These are phyloP conservation scores for Psilocybe subaeruginosa DNA, from an alignment of 768 basidiomycete genomes.

Conservation along the genomic window DNA sequence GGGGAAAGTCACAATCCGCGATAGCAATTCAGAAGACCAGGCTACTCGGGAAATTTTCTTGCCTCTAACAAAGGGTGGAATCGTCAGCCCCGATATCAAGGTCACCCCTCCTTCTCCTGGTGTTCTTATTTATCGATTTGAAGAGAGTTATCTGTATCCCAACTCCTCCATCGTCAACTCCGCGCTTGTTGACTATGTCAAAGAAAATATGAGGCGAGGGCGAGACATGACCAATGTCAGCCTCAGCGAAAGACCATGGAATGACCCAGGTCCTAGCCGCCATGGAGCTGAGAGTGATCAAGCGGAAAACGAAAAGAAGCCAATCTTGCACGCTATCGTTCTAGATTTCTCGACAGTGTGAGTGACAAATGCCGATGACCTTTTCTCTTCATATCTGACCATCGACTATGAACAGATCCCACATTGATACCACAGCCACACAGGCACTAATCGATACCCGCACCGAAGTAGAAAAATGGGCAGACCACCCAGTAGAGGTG, in stretches of 20 bases:
- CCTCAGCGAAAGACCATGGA: slow-evolving; percentile 87
- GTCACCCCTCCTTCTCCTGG: slow-evolving; percentile 84
- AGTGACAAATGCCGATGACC: slow-evolving; percentile 25
- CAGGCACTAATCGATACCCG: slow-evolving; percentile 92
- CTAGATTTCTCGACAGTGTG: slow-evolving; percentile 88
- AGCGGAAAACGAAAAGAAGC: slow-evolving; percentile 54
- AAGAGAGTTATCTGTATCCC: slow-evolving; percentile 89
- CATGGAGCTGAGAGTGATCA: slow-evolving; percentile 50
- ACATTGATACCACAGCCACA: slow-evolving; percentile 90
- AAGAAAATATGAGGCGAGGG: slow-evolving; percentile 73
- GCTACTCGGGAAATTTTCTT: slow-evolving; percentile 79
- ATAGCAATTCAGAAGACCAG: slow-evolving; percentile 35
- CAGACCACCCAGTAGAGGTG: slow-evolving; percentile 74
- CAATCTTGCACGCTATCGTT: slow-evolving; percentile 82
- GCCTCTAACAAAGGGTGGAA: slow-evolving; percentile 63
- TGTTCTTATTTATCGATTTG: slow-evolving; percentile 88
- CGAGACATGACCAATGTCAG: slow-evolving; percentile 68
- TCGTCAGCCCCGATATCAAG: slow-evolving; percentile 70
- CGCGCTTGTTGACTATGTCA: slow-evolving; percentile 80
- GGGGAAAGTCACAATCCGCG: slow-evolving; percentile 73
- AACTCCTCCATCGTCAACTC: slow-evolving; percentile 74
- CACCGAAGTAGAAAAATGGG: slow-evolving; percentile 86
- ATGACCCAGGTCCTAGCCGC: slow-evolving; percentile 79
- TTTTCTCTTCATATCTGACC: neutral
- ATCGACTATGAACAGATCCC: slow-evolving; percentile 50